A percentile compares a stretch with the other conserved stretches of the same genome.
Evolutionary conservation across 352 stramenopile genomes (phyloP).

Genomic region (Phytopythium montanum): DNA sequence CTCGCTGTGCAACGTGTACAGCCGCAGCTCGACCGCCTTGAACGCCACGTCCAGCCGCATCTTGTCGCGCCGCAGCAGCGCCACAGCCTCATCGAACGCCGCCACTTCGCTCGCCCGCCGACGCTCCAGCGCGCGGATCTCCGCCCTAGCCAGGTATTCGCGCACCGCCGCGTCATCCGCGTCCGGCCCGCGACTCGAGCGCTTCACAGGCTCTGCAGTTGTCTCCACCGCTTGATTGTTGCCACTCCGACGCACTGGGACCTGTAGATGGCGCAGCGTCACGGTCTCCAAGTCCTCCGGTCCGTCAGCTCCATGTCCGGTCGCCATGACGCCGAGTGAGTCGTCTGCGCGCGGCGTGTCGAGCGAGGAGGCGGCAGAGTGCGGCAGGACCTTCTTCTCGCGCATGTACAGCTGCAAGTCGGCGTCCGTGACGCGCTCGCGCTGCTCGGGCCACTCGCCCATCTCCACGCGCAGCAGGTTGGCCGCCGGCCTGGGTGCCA

Average conservation of each 20-base stretch:
- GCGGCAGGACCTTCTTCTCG: conserved; percentile 46
- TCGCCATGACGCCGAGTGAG: not conserved
- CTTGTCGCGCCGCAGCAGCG: conserved; percentile 85
- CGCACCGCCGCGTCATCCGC: conserved; percentile 42
- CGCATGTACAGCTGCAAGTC: conserved; percentile 73
- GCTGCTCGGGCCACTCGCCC: conserved; percentile 87
- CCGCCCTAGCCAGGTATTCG: conserved; percentile 53
- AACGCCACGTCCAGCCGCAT: conserved; percentile 84
- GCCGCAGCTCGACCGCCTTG: conserved; percentile 84
- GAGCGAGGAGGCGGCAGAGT: conserved; percentile 16
- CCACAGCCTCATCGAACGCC: conserved; percentile 87
- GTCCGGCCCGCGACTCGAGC: conserved; percentile 22
- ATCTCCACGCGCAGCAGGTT: conserved; percentile 48
- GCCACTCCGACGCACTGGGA: not conserved
- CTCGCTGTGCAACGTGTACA: conserved; percentile 87
- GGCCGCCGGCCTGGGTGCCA: not conserved
- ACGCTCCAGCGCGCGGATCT: conserved; percentile 59
- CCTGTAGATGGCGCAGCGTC: conserved; percentile 1
- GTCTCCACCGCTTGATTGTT: not conserved
- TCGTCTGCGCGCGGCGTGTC: not conserved
- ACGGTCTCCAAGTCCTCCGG: not conserved
- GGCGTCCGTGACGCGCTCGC: conserved; percentile 69
- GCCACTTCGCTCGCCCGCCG: conserved; percentile 63
- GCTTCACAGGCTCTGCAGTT: not conserved
- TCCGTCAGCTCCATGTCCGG: not conserved